Percentiles rank a stretch among this genome's conserved stretches.
These are phyloP conservation scores for Myriangium duriaei DNA, from an alignment of 2,329 filamentous ascomycete genomes.

Conservation along the genomic window DNA sequence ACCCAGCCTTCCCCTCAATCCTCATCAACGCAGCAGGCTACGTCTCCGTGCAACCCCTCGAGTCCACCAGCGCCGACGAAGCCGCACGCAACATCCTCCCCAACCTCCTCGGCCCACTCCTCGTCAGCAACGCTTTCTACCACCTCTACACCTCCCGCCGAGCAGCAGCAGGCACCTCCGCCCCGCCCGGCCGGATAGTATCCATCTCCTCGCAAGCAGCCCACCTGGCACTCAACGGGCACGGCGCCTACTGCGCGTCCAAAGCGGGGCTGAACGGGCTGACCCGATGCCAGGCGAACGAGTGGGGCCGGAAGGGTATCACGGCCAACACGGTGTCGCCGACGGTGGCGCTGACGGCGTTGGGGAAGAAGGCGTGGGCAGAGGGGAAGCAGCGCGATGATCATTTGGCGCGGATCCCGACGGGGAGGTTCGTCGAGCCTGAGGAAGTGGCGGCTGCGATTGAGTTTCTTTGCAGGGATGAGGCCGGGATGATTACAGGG, in stretches of 20 bases:
- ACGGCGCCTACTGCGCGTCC: conserved; percentile 37
- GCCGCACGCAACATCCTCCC: conserved; percentile 31
- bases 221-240: conserved; percentile 32
- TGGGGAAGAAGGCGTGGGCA: conserved; percentile 29
- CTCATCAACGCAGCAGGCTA: conserved; percentile 28
- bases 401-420: conserved; percentile 5
- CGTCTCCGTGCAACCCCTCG: conserved; percentile 33
- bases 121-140: conserved; percentile 35
- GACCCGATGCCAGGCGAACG: conserved; percentile 34
- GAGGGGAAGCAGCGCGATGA: conserved; percentile 17
- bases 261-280: conserved; percentile 34
- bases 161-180: conserved; percentile 11
- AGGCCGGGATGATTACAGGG: conserved; percentile 25
- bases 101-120: conserved; percentile 34
- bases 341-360: conserved; percentile 34
- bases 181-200: conserved; percentile 29
- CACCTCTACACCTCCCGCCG: conserved; percentile 26
- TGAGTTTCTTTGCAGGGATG: conserved; percentile 24
- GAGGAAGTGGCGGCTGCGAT: conserved; percentile 60
- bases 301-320: conserved; percentile 35
- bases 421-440: conserved; percentile 18
- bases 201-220: conserved; percentile 36
- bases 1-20: conserved; percentile 20
- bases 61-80: conserved; percentile 31
- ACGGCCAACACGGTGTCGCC: conserved; percentile 35